Evolutionary conservation across 2,329 filamentous ascomycete genomes (phyloP), one percentile per base, ranked within the genome.

Genomic region (Fusarium sp.): DNA sequence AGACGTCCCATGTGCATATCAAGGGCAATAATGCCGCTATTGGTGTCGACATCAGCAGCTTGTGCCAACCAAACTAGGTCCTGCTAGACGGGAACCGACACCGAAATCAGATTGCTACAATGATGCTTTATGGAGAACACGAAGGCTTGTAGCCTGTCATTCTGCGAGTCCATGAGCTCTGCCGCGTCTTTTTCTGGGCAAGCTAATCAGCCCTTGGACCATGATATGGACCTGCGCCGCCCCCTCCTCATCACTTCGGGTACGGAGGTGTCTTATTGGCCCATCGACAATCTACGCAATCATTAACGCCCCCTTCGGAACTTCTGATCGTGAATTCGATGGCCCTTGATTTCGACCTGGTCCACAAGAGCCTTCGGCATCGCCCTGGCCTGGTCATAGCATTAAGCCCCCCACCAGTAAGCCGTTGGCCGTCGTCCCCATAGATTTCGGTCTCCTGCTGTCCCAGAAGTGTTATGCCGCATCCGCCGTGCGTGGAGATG

Each of bases 261-360:
- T 79, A 78, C 31, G 70, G 74, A 49, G 49, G 50, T 18, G 62
- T 75, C 67, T 72, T 60, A 80, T 80, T 80, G 78, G 78, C 62
- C 65, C 66, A 36, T 65, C 50, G 41, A 50, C 55, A 66, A 65
- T 57, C 62, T 71, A 68, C 68, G 70, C 67, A 73, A 71, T 71
- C 60, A 70, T 47, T 63, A 69, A 55, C 71, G 57, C 61, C 65
- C 61, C 61, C 63, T 52, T 71, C 66, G 70, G 70, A 65, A 68
- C 66, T 73, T 72, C 68, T 73, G 66, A 60, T 73, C 66, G 46
- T 53, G 49, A 72, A 62, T 58, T 71, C 54, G 70, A 72, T 70
- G 45, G 60, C 57, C 65, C 56, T 72, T 60, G 54, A 67, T 70
- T 71, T 58, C 56, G 59, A 61, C 50, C 68, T 64, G 52, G 71